These are phyloP conservation scores for Laetiporus sulphureus DNA, from an alignment of 1,284 basidiomycete genomes.

Conservation along the genomic window DNA sequence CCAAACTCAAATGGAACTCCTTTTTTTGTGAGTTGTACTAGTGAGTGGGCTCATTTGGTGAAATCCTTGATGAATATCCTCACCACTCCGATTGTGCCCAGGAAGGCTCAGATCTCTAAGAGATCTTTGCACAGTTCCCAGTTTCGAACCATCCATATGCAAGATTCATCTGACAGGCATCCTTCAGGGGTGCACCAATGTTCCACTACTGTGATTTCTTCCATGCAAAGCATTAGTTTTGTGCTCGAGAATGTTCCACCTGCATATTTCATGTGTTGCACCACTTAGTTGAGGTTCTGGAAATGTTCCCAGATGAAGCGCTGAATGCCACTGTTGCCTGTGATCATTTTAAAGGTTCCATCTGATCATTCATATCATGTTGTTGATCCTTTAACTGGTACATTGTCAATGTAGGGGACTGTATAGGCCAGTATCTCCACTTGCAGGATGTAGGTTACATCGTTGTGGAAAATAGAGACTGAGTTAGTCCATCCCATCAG, in stretches of 20 bases:
- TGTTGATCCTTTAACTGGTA: constrained; percentile 8
- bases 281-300: too few relatives aligned
- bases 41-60: constrained; percentile 5
- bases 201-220: too few relatives aligned
- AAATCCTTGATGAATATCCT: constrained; percentile 14
- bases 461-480: constrained; percentile 25
- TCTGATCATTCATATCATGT: constrained; percentile 3
- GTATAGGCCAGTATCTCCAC: constrained; percentile 22
- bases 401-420: constrained; percentile 3
- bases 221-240: constrained; percentile 21
- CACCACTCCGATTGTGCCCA: too few relatives aligned
- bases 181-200: constrained; percentile 18
- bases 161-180: constrained; percentile 16
- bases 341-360: neutral
- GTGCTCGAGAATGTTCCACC: too few relatives aligned
- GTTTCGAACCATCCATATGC: constrained; percentile 17
- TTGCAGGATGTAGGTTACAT: constrained; percentile 27
- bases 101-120: too few relatives aligned
- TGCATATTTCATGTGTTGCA: too few relatives aligned
- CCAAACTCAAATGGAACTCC: constrained; percentile 16
- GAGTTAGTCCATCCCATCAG: constrained; percentile 35
- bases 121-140: too few relatives aligned
- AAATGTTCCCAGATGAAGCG: constrained; percentile 31
- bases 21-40: constrained; percentile 18
- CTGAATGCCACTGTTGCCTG: constrained; percentile 22